Percentiles rank a stretch among this genome's conserved stretches.
These are phyloP conservation scores for Boletus coccyginus DNA, from an alignment of 768 basidiomycete species.

Conservation along the genomic window DNA sequence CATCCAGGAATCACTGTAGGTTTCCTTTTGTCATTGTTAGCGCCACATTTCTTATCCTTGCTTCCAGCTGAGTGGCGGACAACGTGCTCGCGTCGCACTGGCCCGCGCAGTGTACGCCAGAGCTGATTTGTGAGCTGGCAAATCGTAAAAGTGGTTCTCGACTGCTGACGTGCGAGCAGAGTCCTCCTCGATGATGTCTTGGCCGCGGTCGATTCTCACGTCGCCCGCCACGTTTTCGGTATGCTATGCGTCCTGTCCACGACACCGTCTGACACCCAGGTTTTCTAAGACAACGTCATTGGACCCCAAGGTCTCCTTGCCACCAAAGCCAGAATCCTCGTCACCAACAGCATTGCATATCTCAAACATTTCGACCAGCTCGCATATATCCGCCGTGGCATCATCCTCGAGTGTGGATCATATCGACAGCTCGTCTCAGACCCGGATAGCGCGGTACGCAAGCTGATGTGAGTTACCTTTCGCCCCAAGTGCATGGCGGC, in stretches of 20 bases:
- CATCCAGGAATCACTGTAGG: conserved; percentile 55
- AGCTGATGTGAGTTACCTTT: conserved; percentile 61
- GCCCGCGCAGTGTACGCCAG: conserved; percentile 90
- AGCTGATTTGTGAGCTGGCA: conserved; percentile 69
- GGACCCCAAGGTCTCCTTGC: conserved; percentile 82
- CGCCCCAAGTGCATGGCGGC: neutral
- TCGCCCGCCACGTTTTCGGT: conserved; percentile 85
- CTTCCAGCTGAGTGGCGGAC: conserved; percentile 72
- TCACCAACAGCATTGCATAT: conserved; percentile 88
- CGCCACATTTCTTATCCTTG: conserved; percentile 13
- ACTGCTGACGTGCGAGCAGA: conserved; percentile 30
- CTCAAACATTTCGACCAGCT: conserved; percentile 74
- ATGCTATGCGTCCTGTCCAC: neutral
- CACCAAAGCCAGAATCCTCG: conserved; percentile 78
- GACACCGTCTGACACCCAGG: neutral
- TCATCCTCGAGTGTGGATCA: conserved; percentile 74
- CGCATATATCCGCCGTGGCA: conserved; percentile 73
- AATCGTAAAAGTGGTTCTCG: neutral
- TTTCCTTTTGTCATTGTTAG: conserved; percentile 2
- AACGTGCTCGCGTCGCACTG: conserved; percentile 77
- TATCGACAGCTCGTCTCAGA: conserved; percentile 61
- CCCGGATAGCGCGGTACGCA: conserved; percentile 62
- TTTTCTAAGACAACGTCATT: conserved; percentile 68
- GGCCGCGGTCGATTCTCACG: conserved; percentile 83
- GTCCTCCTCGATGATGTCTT: conserved; percentile 88